Base-by-base conservation (phyloP, 768 basidiomycete genomes). In the Steccherinum ochraceum region DNA sequence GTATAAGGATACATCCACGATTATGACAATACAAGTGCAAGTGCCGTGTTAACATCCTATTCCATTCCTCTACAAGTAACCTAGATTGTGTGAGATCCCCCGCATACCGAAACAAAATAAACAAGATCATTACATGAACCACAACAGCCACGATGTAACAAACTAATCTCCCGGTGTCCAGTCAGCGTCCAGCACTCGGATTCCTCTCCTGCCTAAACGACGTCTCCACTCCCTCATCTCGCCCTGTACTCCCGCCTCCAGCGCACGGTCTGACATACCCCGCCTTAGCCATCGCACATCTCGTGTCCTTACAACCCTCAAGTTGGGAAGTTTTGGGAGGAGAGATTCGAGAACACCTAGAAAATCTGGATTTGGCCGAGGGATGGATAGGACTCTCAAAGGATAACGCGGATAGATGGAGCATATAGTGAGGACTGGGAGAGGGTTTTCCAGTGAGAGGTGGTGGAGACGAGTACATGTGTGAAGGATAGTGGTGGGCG, bases 151-250 rank as follows among this genome's bases (percentile, higher is more conserved):
- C n/a, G n/a, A n/a, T n/a, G n/a, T n/a, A n/a, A n/a, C n/a, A n/a
- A n/a, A 16, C 30, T 35, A 35, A 35, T 35, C 30, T 35, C 56
- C 49, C 13, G 52, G 75, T 53, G 73, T 81, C 86, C 89, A 90
- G 51, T 87, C 81, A 13, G 77, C 73, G 59, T 92, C 89, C 48
- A 91, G 68, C 24, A 92, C 66, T 19, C 74, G 72, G 44, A 92
- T 75, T 1, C 78, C 72, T 58, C 77, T 71, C 50, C 80, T 71
- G 11, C 68, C 69, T 25, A 92, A 70, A 48, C 83, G 75, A 44
- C 77, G 73, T 53, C 74, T 74, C 89, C 89, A 92, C 51, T 81
- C 77, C 55, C 73, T 70, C 80, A 92, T 83, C 63, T 89, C 85
- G 40, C 88, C 89, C 66, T 90, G 89, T 12, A 89, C 77, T 5